A percentile compares a stretch with the other conserved stretches of the same genome.
These are phyloP conservation scores for Magnaporthiopsis rhizophila DNA, from an alignment of 2,329 filamentous ascomycete species.

Conservation along the genomic window DNA sequence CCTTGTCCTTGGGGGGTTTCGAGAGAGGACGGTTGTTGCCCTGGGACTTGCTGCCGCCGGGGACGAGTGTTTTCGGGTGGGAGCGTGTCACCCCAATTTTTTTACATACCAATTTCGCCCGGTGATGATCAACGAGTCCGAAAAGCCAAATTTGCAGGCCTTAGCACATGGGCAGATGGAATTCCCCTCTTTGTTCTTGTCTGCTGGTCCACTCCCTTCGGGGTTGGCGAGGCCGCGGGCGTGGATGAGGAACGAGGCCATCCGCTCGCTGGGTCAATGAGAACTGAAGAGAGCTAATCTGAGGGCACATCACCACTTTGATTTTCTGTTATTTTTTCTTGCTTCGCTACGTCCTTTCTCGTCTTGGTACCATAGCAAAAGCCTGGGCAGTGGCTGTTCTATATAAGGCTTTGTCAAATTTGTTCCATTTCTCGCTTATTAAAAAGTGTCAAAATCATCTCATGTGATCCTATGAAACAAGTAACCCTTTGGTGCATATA, in stretches of 20 bases:
- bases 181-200: neutral
- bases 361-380: too few relatives aligned
- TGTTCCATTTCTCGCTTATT: too few relatives aligned
- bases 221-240: constrained; percentile 9
- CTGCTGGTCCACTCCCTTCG: constrained; percentile 9
- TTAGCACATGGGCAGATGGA: neutral
- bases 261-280: constrained; percentile 26
- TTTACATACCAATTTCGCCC: constrained; percentile 14
- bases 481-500: neutral
- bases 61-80: neutral
- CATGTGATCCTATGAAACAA: neutral
- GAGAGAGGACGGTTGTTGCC: neutral
- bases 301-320: constrained; percentile 19
- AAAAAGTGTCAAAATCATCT: neutral
- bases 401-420: too few relatives aligned
- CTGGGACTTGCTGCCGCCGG: neutral
- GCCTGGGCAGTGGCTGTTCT: too few relatives aligned
- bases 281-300: constrained; percentile 35
- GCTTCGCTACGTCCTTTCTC: too few relatives aligned
- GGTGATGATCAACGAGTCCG: constrained; percentile 28
- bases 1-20: neutral
- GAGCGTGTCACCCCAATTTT: neutral
- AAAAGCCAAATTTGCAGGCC: constrained; percentile 35
- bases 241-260: constrained; percentile 2
- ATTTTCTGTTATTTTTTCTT: neutral